Evolutionary conservation across 495 filamentous ascomycete genomes (phyloP), one percentile per base, ranked within the genome.

Genomic region (Annulohypoxylon stygium): DNA sequence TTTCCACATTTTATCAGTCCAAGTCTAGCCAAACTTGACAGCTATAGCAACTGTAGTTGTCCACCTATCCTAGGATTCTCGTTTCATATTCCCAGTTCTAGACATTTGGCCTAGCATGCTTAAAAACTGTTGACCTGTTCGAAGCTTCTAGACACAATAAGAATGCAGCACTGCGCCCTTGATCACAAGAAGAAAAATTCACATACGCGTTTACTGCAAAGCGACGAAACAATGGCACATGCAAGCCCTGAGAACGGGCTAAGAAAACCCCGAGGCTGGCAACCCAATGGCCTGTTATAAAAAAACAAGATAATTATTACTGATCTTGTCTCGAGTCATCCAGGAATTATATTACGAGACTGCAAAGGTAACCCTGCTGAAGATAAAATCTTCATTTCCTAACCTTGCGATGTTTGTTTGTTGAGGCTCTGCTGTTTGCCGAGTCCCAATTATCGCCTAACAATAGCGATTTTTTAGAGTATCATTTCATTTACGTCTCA

Each of bases 391-490:
- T 20, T 48, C 41, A 26, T 45, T 26, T 23, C 23, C 2, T 59
- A n/a, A 26, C 14, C 10, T 61, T 30, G 4, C 47, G 26, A 33
- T 10, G 48, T 62, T 16, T 50, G 6, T 30, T 61, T 33, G 18
- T 39, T 41, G 55, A 41, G 55, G 34, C 55, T 59, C 37, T 59
- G 34, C 26, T 26, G 18, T 60, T 23, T 37, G 18, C 36, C 37
- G 41, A 60, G 4, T 60, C 6, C 34, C 34, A 59, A 7, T 5
- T 59, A 16, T 60, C 30, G 20, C 30, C 12, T 20, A 25, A 41
- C 16, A 16, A 20, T 14, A 23, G 9, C 11, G 18, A 7, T 41
- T 33, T 60, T 43, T 18, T 4, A 25, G 36, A 30, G n/a, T 12
- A 30, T 39, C 57, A 39, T 43, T 60, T 30, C 26, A 26, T 60